Evolutionary conservation across 164 flowering plant species (phyloP).

Genomic region (Nelumbo lutea): DNA sequence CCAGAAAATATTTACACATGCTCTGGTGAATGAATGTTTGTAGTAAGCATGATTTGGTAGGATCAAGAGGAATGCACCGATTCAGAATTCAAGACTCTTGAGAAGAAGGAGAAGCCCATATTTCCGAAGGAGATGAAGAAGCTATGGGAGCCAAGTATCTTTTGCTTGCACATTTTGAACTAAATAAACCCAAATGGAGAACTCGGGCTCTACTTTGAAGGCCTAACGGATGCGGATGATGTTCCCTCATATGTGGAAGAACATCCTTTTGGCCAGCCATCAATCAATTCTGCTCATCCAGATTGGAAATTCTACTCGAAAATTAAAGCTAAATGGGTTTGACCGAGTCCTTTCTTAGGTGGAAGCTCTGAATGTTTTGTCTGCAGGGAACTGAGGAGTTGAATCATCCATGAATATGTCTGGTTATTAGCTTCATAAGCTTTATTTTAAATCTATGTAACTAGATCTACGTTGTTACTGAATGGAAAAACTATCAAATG

Average conservation of each 20-base stretch:
- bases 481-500: no score
- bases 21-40: not conserved
- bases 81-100: constrained; percentile 24
- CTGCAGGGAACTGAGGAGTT: no score
- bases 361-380: no score
- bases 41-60: constrained; percentile 10
- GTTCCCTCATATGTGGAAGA: constrained; percentile 32
- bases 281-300: constrained; percentile 26
- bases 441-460: no score
- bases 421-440: no score
- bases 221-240: constrained; percentile 28
- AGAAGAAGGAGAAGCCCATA: constrained; percentile 30
- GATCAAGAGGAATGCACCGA: constrained; percentile 35
- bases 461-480: no score
- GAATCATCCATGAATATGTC: no score
- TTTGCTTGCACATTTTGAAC: no score
- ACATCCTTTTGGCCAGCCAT: constrained; percentile 36
- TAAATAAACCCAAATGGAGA: constrained; percentile 29
- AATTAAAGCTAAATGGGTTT: no score
- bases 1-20: no score
- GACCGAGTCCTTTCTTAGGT: no score
- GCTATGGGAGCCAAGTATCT: constrained; percentile 15
- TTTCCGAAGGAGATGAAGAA: constrained; percentile 35
- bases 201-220: constrained; percentile 28
- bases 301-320: constrained; percentile 20